phyloP scores from a whole-genome alignment of 225 moss, liverwort and hornwort species.

The Bryum argenteum region DNA sequence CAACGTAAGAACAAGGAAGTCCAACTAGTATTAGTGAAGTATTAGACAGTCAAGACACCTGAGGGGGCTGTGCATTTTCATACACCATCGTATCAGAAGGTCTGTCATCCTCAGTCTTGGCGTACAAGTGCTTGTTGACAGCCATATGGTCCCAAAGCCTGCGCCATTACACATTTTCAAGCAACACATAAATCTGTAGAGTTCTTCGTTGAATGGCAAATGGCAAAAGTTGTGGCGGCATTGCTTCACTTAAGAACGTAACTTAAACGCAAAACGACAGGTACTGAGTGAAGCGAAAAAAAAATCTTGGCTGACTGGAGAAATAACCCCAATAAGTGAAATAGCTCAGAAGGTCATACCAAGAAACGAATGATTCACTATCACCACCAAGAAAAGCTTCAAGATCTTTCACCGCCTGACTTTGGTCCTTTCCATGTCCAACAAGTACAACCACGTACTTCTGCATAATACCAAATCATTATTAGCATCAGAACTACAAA shows the following conservation, averaged over 20 bases:
- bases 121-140: constrained; percentile 55
- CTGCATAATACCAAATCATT: constrained; percentile 42
- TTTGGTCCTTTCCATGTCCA: constrained; percentile 76
- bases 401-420: constrained; percentile 74
- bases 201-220: constrained; percentile 2
- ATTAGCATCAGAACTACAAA: background rate
- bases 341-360: constrained; percentile 44
- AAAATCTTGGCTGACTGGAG: background rate
- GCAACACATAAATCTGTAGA: background rate
- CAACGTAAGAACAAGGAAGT: background rate
- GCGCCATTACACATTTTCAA: constrained; percentile 25
- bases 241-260: background rate
- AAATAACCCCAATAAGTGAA: background rate
- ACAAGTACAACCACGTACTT: constrained; percentile 85
- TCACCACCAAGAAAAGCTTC: constrained; percentile 88
- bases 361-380: constrained; percentile 73
- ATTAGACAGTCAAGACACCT: constrained; percentile 32
- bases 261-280: constrained; percentile 1
- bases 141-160: constrained; percentile 85
- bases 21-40: constrained; percentile 1
- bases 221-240: background rate
- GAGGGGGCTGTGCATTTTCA: constrained; percentile 36
- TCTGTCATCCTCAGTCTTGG: constrained; percentile 36
- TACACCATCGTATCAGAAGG: constrained; percentile 30
- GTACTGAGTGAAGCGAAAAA: background rate